Conservation (phyloP, 257 asterid genomes). For the Jacaranda copaia region DNA sequence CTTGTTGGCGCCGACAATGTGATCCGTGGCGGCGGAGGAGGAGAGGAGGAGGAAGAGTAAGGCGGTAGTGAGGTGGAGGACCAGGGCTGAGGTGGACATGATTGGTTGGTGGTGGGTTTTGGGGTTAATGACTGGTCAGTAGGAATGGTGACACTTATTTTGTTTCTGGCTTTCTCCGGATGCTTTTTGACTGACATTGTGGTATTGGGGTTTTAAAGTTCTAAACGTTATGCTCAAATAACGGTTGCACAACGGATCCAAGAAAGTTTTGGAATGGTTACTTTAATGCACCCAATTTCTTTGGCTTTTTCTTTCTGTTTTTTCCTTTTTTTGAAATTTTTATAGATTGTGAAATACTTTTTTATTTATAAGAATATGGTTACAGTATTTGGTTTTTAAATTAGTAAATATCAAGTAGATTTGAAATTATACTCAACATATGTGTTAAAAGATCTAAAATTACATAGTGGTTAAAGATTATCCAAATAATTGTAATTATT, state of each 20-base stretch:
- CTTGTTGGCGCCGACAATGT: slow-evolving; percentile 90
- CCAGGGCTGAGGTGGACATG: slow-evolving; percentile 54
- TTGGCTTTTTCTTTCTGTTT: not conserved
- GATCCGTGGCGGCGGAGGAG: slow-evolving; percentile 78
- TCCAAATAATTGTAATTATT: too few species aligned
- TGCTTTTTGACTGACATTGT: slow-evolving; percentile 22
- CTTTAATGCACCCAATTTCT: not conserved
- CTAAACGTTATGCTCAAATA: not conserved
- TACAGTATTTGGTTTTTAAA: too few species aligned
- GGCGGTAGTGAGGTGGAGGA: slow-evolving; percentile 48
- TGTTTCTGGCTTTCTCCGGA: slow-evolving; percentile 1
- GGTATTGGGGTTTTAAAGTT: slow-evolving; percentile 17
- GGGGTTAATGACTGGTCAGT: not conserved
- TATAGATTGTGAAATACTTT: too few species aligned
- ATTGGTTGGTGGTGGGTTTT: slow-evolving; percentile 26
- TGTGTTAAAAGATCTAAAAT: not conserved
- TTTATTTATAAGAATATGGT: too few species aligned
- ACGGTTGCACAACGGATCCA: slow-evolving; percentile 44
- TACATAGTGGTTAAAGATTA: too few species aligned
- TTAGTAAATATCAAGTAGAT: too few species aligned
- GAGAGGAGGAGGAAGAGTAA: slow-evolving; percentile 55
- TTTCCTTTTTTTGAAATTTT: not conserved
- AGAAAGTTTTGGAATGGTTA: not conserved
- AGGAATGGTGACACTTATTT: slow-evolving; percentile 16
- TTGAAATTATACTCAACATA: not conserved